These are phyloP conservation scores for Salvia splendens DNA, from an alignment of 257 asterid genomes.

Conservation along the genomic window DNA sequence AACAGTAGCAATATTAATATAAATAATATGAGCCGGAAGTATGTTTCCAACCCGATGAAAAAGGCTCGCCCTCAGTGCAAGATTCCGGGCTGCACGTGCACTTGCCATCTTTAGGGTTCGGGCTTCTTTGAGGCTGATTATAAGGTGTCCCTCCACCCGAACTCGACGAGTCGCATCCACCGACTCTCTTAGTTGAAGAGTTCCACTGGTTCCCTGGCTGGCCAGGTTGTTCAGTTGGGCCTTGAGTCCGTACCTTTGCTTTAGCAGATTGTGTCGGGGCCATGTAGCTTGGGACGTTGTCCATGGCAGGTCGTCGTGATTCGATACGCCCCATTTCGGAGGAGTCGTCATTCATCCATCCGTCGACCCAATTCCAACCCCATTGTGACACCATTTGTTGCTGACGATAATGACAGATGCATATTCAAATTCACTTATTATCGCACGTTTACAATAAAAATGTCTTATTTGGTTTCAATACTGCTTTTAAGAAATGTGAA, in stretches of 20 bases:
- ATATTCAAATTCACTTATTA: too few species aligned
- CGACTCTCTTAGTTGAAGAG: constrained; percentile 54
- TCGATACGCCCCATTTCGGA: too few species aligned
- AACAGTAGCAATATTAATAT: neutral
- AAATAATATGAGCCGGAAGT: constrained; percentile 41
- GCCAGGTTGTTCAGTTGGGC: constrained; percentile 44
- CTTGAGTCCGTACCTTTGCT: constrained; percentile 67
- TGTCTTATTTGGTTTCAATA: too few species aligned
- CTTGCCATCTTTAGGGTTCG: constrained; percentile 50
- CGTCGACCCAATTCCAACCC: constrained; percentile 93
- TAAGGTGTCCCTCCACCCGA: constrained; percentile 56
- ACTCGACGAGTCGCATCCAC: constrained; percentile 59
- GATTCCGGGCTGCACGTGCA: constrained; percentile 78
- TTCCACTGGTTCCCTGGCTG: constrained; percentile 56
- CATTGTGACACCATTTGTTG: constrained; percentile 36
- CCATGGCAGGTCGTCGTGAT: neutral
- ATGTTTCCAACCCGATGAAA: constrained; percentile 53
- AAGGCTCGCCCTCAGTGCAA: constrained; percentile 63
- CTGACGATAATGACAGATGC: too few species aligned
- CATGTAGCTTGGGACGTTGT: constrained; percentile 72
- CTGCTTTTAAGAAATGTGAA: too few species aligned
- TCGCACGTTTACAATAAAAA: too few species aligned
- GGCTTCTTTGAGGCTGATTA: constrained; percentile 72
- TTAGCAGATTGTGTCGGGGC: constrained; percentile 86
- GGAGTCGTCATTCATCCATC: constrained; percentile 58